phyloP scores from a whole-genome alignment of 2,329 filamentous ascomycete species.

The Tothia fuscella region DNA sequence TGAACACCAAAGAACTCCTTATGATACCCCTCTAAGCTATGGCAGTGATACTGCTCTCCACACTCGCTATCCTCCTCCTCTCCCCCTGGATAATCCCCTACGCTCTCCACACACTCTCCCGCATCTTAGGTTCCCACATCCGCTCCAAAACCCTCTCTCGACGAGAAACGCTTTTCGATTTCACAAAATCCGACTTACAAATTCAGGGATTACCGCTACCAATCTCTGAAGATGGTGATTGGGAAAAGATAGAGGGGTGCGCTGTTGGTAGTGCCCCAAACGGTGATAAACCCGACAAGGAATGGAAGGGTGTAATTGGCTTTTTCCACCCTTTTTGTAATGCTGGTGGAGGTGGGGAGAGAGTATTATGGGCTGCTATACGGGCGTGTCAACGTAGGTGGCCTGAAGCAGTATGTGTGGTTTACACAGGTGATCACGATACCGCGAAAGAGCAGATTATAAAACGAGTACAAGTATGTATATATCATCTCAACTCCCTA shows the following conservation, averaged over 20 bases:
- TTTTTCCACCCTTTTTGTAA: constrained; percentile 99
- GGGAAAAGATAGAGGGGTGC: constrained; percentile 54
- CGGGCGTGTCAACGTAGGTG: constrained; percentile 79
- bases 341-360: constrained; percentile 87
- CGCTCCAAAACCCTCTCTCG: constrained; percentile 20
- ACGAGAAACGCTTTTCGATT: constrained; percentile 18
- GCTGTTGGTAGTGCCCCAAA: constrained; percentile 33
- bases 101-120: constrained; percentile 14
- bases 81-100: constrained; percentile 6
- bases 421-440: constrained; percentile 93
- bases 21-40: background rate
- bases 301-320: constrained; percentile 77
- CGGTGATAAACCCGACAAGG: constrained; percentile 35
- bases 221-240: constrained; percentile 52
- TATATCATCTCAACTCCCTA: background rate
- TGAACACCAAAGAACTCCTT: background rate
- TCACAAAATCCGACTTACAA: constrained; percentile 16
- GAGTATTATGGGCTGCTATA: constrained; percentile 93
- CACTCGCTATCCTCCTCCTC: background rate
- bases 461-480: constrained; percentile 55
- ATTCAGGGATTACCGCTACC: constrained; percentile 6
- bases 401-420: constrained; percentile 77
- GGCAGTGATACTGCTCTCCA: background rate
- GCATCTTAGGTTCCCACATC: constrained; percentile 15
- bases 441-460: constrained; percentile 71